These are phyloP conservation scores for Hymenoscyphus linearis DNA, from an alignment of 2,329 filamentous ascomycete genomes.

Conservation along the genomic window DNA sequence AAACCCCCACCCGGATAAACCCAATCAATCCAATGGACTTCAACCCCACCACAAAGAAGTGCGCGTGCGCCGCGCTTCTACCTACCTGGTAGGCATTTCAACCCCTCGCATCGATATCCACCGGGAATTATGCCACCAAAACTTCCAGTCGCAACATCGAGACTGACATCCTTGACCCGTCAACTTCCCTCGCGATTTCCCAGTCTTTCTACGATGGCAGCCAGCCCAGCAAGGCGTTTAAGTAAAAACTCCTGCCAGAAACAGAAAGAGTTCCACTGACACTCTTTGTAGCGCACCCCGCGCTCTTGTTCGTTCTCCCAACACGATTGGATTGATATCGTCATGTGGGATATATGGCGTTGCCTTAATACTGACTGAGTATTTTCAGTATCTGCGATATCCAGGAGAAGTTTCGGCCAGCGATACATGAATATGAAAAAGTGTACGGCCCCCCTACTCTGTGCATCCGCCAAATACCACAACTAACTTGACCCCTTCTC, in stretches of 20 bases:
- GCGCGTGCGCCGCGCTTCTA: no score
- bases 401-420: constrained; percentile 83
- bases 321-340: neutral
- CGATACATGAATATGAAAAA: constrained; percentile 80
- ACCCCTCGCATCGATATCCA: no score
- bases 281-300: constrained; percentile 17
- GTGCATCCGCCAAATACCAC: neutral
- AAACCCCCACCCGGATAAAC: no score
- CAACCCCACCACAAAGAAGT: no score
- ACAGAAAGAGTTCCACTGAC: constrained; percentile 4
- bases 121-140: neutral
- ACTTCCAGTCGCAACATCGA: neutral
- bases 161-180: neutral
- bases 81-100: no score
- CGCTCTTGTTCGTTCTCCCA: constrained; percentile 21
- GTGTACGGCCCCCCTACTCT: constrained; percentile 46
- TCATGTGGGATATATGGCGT: neutral
- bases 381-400: constrained; percentile 79
- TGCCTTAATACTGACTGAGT: neutral
- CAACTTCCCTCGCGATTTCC: neutral
- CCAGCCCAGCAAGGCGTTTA: constrained; percentile 16
- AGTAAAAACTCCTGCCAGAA: constrained; percentile 9
- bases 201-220: constrained; percentile 10
- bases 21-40: no score
- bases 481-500: constrained; percentile 2